Base-by-base conservation (phyloP, 306 rosid genomes). In the Mimosa bimucronata region DNA sequence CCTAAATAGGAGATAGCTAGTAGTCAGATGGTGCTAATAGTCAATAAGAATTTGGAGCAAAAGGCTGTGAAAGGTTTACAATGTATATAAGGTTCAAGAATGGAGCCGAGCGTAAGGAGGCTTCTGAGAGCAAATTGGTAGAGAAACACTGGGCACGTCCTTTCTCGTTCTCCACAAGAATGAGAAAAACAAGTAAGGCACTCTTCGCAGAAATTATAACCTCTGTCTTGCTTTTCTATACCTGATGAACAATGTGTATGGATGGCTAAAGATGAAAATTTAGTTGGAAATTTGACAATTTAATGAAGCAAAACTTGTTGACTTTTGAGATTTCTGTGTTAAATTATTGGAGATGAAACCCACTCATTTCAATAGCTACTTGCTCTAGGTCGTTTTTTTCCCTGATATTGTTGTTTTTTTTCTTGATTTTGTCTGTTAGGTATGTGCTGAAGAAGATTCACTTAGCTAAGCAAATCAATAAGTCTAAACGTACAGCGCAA, bases 401-500 rank as follows among this genome's bases (percentile, higher is more conserved):
- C 12, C 25, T 2, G 78, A 68, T 45, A 61, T 74, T n/a, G 40
- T 61, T 62, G 31, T 79, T 61, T 48, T 58, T 83, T 82, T 77
- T 58, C 71, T 66, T 75, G 40, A 65, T 84, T 80, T 80, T 52
- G 58, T 45, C 40, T 44, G 83, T 48, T 89, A 95, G 98, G 91
- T 95, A 91, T 89, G 98, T 92, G 72, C 78, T 95, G 89, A 95
- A 95, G 91, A 92, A 91, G 90, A 92, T 95, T 87, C 96, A 98
- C 38, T 83, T 91, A 90, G 80, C 98, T 13, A 95, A 95, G 87
- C 95, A 90, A 88, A 89, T 92, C 7, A 98, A 92, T 85, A 95
- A 92, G 87, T 95, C 91, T 91, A 92, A 90, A 84, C 88, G 87
- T 23, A 95, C 97, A 64, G 98, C 98, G 26, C 94, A 88, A 80